Evolutionary conservation across 495 filamentous ascomycete species (phyloP).

Genomic region (Parmelia sp.): DNA sequence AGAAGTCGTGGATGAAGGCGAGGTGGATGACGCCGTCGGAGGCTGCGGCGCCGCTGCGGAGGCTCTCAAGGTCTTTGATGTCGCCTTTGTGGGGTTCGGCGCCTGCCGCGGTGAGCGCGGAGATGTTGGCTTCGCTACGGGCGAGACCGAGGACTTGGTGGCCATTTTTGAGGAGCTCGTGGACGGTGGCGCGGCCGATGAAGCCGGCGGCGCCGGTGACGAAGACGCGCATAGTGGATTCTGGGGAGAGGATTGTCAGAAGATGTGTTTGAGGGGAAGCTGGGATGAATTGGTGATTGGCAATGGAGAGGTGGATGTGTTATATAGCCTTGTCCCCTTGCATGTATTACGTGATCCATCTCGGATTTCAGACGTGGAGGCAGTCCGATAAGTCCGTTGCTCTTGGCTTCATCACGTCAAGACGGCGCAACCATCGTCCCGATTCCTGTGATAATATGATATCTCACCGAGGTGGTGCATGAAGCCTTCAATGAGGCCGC

Average conservation of each 20-base stretch:
- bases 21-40: background rate
- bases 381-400: too few relatives aligned
- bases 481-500: too few relatives aligned
- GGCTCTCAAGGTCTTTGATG: background rate
- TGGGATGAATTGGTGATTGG: too few relatives aligned
- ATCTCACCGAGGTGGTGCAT: too few relatives aligned
- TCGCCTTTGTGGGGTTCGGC: background rate
- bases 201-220: conserved; percentile 46
- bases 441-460: too few relatives aligned
- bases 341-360: too few relatives aligned
- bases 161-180: conserved; percentile 37
- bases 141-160: conserved; percentile 42
- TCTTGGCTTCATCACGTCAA: too few relatives aligned
- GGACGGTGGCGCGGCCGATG: conserved; percentile 39
- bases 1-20: conserved; percentile 19
- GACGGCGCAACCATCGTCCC: too few relatives aligned
- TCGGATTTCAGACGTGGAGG: too few relatives aligned
- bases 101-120: background rate
- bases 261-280: too few relatives aligned
- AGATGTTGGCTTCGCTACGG: conserved; percentile 30
- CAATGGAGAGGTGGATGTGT: too few relatives aligned
- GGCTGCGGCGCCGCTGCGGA: background rate
- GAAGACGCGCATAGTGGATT: conserved; percentile 38
- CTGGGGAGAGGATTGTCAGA: background rate
- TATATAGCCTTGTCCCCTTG: too few relatives aligned